Evolutionary conservation across 2,329 filamentous ascomycete species (phyloP).

Genomic region (Emergomyces africanus): DNA sequence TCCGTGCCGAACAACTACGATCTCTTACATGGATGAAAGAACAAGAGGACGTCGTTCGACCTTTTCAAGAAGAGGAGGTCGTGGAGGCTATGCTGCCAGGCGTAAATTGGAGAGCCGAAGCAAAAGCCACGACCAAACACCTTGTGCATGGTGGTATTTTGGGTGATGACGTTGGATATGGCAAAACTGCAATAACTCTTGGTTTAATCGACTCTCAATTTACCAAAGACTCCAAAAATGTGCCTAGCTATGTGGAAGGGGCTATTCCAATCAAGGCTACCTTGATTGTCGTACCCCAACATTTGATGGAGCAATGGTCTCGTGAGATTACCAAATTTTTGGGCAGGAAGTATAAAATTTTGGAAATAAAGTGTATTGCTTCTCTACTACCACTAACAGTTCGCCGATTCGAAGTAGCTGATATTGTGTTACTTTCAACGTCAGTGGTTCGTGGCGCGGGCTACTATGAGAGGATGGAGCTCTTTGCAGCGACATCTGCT

Average conservation of each 20-base stretch:
- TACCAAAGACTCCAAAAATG: slow-evolving; percentile 11
- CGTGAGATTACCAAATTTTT: slow-evolving; percentile 42
- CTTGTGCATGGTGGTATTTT: slow-evolving; percentile 46
- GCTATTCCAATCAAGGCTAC: slow-evolving; percentile 42
- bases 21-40: slow-evolving; percentile 48
- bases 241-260: slow-evolving; percentile 8
- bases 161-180: slow-evolving; percentile 53
- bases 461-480: slow-evolving; percentile 40
- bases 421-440: slow-evolving; percentile 45
- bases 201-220: slow-evolving; percentile 41
- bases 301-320: slow-evolving; percentile 47
- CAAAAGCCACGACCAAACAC: slow-evolving; percentile 21
- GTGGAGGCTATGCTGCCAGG: slow-evolving; percentile 42
- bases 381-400: slow-evolving; percentile 34
- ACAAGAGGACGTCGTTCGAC: slow-evolving; percentile 35
- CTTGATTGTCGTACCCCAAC: slow-evolving; percentile 44
- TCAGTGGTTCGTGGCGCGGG: slow-evolving; percentile 32
- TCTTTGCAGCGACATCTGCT: slow-evolving; percentile 37
- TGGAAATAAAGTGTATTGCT: slow-evolving; percentile 29
- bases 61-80: slow-evolving; percentile 42
- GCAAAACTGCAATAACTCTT: slow-evolving; percentile 51
- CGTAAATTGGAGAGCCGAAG: slow-evolving; percentile 47
- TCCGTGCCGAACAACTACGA: slow-evolving; percentile 42
- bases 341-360: slow-evolving; percentile 29
- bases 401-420: slow-evolving; percentile 33